Percentiles rank a stretch among this genome's conserved stretches.
Evolutionary conservation across 306 rosid species (phyloP).

Genomic region (Dryas octopetala): DNA sequence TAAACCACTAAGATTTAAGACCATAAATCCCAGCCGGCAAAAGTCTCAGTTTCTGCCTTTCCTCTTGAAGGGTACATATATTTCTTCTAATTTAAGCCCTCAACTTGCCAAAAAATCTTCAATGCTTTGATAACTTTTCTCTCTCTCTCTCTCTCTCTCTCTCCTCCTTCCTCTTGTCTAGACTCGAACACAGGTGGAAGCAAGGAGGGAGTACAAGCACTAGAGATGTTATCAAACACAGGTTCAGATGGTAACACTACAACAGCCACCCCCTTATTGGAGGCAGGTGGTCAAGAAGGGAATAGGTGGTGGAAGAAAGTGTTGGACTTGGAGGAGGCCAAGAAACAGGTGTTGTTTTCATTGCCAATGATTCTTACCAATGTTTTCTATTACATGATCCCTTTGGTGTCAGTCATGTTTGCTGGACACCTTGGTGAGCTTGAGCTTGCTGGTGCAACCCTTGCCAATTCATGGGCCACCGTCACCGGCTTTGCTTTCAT

Average conservation of each 20-base stretch:
- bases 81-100: too few relatives aligned
- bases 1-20: background rate
- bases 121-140: too few relatives aligned
- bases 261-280: background rate
- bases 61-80: too few relatives aligned
- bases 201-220: background rate
- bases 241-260: background rate
- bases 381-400: constrained; percentile 50
- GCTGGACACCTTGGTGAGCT: constrained; percentile 84
- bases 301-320: constrained; percentile 52
- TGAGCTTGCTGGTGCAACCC: constrained; percentile 83
- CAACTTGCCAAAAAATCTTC: too few relatives aligned
- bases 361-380: constrained; percentile 80
- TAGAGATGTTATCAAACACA: background rate
- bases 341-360: constrained; percentile 48
- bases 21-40: background rate
- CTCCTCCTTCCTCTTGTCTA: too few relatives aligned
- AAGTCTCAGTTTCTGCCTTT: too few relatives aligned
- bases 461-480: constrained; percentile 76
- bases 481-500: constrained; percentile 66
- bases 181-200: too few relatives aligned
- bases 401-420: constrained; percentile 78
- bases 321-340: constrained; percentile 61
- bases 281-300: background rate
- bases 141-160: too few relatives aligned